Conservation (phyloP, 371 early-diverging fungal genomes). For the Massospora cicadina region DNA sequence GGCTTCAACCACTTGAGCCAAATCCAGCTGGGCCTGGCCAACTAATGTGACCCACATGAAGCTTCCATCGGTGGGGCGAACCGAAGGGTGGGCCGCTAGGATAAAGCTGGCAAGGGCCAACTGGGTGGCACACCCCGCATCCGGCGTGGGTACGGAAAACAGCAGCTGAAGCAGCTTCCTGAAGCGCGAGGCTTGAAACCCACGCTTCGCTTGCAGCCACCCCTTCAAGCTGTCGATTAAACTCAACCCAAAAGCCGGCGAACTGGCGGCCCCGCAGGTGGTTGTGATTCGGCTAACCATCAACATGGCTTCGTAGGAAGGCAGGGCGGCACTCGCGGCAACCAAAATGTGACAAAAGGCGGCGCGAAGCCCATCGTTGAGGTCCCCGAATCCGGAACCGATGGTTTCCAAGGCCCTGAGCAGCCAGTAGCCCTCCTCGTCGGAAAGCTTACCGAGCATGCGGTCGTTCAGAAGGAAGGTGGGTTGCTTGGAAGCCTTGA, state of each 20-base stretch:
- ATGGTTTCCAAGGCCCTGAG: constrained; percentile 35
- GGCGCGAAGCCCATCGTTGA: constrained; percentile 15
- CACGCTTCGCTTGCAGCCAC: background rate
- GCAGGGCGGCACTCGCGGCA: constrained; percentile 29
- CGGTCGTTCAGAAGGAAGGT: constrained; percentile 66
- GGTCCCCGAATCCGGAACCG: constrained; percentile 17
- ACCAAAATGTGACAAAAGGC: constrained; percentile 22
- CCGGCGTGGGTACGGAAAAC: background rate
- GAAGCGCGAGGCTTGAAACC: background rate
- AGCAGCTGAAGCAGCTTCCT: background rate
- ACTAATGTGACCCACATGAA: constrained; percentile 9
- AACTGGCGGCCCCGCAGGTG: constrained; percentile 8
- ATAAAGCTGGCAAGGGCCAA: background rate
- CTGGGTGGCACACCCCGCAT: background rate
- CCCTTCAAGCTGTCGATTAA: background rate
- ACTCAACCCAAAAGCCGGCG: background rate
- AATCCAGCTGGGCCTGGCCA: background rate
- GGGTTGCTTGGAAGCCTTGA: constrained; percentile 27
- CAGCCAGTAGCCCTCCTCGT: constrained; percentile 56
- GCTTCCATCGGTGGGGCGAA: constrained; percentile 5
- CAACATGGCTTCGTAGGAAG: constrained; percentile 29
- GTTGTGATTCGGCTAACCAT: constrained; percentile 23
- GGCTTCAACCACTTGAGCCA: background rate
- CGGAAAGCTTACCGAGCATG: constrained; percentile 52
- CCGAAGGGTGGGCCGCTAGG: background rate